phyloP scores from a whole-genome alignment of 495 filamentous ascomycete species.

The Rostrohypoxylon terebratum region DNA sequence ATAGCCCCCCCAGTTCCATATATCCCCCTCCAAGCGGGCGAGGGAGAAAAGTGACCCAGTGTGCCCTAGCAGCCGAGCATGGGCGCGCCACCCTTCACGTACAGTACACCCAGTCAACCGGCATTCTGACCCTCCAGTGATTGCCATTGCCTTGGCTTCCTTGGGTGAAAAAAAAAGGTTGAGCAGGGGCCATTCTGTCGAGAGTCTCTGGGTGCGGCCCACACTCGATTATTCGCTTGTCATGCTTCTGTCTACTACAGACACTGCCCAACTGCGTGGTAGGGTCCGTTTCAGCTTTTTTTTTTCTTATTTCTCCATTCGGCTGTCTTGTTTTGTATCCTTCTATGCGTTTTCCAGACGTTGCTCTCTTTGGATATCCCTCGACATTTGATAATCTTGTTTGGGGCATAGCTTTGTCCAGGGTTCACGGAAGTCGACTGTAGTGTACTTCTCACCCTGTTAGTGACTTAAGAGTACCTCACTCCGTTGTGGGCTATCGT shows the following conservation, averaged over 20 bases:
- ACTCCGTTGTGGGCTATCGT: conserved; percentile 54
- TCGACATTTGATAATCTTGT: conserved; percentile 50
- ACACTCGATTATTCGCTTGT: conserved; percentile 57
- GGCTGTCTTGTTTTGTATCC: conserved; percentile 58
- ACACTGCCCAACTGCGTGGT: conserved; percentile 60
- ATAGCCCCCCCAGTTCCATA: conserved; percentile 59
- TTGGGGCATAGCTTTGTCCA: conserved; percentile 54
- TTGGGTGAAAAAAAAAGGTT: conserved; percentile 44
- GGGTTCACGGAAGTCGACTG: conserved; percentile 46
- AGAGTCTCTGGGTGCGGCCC: conserved; percentile 49
- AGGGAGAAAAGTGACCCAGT: conserved; percentile 50
- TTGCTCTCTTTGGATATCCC: conserved; percentile 51
- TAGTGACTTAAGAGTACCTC: conserved; percentile 49
- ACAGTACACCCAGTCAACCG: conserved; percentile 48
- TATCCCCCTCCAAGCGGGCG: conserved; percentile 55
- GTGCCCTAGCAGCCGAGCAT: conserved; percentile 48
- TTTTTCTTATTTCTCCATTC: conserved; percentile 54
- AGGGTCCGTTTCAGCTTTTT: conserved; percentile 62
- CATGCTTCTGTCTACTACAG: conserved; percentile 51
- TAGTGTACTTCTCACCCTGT: conserved; percentile 51
- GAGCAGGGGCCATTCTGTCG: conserved; percentile 49
- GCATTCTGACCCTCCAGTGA: conserved; percentile 53
- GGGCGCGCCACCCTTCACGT: conserved; percentile 49
- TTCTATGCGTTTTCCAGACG: conserved; percentile 60
- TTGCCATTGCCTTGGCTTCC: conserved; percentile 49